A percentile compares a stretch with the other conserved stretches of the same genome.
Conservation (phyloP, 2,329 filamentous ascomycete species). For the Xylariaceae sp. region DNA sequence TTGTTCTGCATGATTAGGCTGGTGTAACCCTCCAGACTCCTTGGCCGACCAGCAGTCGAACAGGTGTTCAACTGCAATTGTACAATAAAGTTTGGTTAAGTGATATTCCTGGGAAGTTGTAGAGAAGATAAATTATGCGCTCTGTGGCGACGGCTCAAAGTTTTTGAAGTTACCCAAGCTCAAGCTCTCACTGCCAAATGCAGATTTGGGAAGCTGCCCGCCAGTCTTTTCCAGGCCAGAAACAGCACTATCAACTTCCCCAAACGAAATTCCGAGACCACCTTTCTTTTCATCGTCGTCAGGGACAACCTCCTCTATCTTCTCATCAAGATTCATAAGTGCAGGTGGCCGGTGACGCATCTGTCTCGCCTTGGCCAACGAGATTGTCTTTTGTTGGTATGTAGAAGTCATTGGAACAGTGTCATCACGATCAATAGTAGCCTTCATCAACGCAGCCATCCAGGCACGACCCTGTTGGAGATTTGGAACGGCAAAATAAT, state of each 20-base stretch:
- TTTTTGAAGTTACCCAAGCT: slow-evolving; percentile 12
- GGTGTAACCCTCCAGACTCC: too few relatives aligned
- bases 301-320: slow-evolving; percentile 29
- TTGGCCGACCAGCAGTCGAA: too few relatives aligned
- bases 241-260: slow-evolving; percentile 37
- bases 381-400: slow-evolving; percentile 96
- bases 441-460: slow-evolving; percentile 99
- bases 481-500: slow-evolving; percentile 95
- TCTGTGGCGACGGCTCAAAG: slow-evolving; percentile 27
- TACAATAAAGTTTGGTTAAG: too few relatives aligned
- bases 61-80: slow-evolving; percentile 1
- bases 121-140: slow-evolving; percentile 24
- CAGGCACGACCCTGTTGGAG: slow-evolving; percentile 83
- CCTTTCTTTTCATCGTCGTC: slow-evolving; percentile 31
- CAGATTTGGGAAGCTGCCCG: slow-evolving; percentile 28
- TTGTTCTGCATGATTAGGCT: too few relatives aligned
- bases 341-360: slow-evolving; percentile 89
- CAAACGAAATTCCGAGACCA: slow-evolving; percentile 37
- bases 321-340: slow-evolving; percentile 67
- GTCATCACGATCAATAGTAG: slow-evolving; percentile 91
- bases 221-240: slow-evolving; percentile 36
- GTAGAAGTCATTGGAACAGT: slow-evolving; percentile 77
- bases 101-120: too few relatives aligned
- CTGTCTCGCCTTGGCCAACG: slow-evolving; percentile 77
- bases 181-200: slow-evolving; percentile 32